A percentile compares a stretch with the other conserved stretches of the same genome.
Evolutionary conservation across 257 asterid species (phyloP).

Genomic region (Cordia subcordata): DNA sequence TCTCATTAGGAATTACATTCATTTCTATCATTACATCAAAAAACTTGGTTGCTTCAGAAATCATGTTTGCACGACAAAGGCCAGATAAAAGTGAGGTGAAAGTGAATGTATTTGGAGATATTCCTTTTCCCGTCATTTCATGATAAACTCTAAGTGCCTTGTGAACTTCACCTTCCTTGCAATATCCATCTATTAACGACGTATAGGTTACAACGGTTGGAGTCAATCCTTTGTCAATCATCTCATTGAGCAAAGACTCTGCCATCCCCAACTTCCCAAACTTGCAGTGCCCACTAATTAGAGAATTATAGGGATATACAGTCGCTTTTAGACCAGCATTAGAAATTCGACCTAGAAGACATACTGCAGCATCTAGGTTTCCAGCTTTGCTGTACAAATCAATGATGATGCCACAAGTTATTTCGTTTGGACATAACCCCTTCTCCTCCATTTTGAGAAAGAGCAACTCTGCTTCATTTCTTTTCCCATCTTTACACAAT

Average conservation of each 20-base stretch:
- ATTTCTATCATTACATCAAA: constrained; percentile 51
- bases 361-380: constrained; percentile 44
- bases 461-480: constrained; percentile 49
- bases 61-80: constrained; percentile 50
- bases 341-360: constrained; percentile 48
- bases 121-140: constrained; percentile 80
- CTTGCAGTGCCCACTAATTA: constrained; percentile 74
- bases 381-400: constrained; percentile 64
- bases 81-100: constrained; percentile 72
- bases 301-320: constrained; percentile 62
- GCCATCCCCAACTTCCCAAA: constrained; percentile 54
- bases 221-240: constrained; percentile 48
- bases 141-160: constrained; percentile 67
- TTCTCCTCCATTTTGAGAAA: constrained; percentile 52
- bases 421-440: constrained; percentile 51
- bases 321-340: constrained; percentile 42
- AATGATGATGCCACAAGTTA: constrained; percentile 60
- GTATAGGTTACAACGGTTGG: constrained; percentile 92
- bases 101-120: constrained; percentile 65
- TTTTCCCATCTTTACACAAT: constrained; percentile 56
- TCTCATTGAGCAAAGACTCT: constrained; percentile 39
- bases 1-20: constrained; percentile 62
- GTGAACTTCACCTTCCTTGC: constrained; percentile 52
- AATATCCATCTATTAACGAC: constrained; percentile 75
- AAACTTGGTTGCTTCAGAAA: constrained; percentile 53